Evolutionary conservation across 2,329 filamentous ascomycete species (phyloP), one percentile per base, ranked within the genome.

Genomic region (Lachnellula occidentalis): DNA sequence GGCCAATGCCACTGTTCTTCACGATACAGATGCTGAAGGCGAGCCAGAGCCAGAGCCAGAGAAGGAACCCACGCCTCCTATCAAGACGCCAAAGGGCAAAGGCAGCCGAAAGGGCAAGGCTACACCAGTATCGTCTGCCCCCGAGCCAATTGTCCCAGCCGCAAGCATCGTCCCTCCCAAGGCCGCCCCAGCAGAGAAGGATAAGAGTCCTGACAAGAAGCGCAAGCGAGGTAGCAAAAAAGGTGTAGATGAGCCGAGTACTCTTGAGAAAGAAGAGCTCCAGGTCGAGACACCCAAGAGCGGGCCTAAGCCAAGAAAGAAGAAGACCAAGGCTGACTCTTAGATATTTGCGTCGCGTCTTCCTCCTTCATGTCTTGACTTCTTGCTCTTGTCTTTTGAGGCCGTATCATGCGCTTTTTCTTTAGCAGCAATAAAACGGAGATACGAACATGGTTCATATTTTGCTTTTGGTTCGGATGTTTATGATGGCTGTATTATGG

Each of bases 141-240:
- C 60, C 15, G 48, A 57, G 27, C 61, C 61, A 22, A 53, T 61
- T 5, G 58, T 58, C 5, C 54, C 60, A 15, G 58, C 53, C 27
- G 34, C 60, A 36, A 57, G 53, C 49, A 61, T 61, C 14, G 58
- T 61, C 21, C 59, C 63, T 45, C 57, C 60, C 15, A 62, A 62
- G 24, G 53, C 58, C 15, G 54, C 45, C 31, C 37, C 43, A 11
- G 53, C 55, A 17, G 61, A 64, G 55, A 63, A 63, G 49, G 63
- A 66, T 50, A 61, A 61, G 41, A 82, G 78, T 68, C 80, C 81
- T 31, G 81, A 81, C 60, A 82, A 82, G 76, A 86, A 85, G 79
- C 76, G 81, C 62, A 79, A 83, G 71, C 73, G 82, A 56, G 72
- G 74, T 9, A 80, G 78, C 4, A 84, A 84, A 75, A 77, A 62